Conservation (phyloP, 441 rosid species). For the Croton laevigatus region DNA sequence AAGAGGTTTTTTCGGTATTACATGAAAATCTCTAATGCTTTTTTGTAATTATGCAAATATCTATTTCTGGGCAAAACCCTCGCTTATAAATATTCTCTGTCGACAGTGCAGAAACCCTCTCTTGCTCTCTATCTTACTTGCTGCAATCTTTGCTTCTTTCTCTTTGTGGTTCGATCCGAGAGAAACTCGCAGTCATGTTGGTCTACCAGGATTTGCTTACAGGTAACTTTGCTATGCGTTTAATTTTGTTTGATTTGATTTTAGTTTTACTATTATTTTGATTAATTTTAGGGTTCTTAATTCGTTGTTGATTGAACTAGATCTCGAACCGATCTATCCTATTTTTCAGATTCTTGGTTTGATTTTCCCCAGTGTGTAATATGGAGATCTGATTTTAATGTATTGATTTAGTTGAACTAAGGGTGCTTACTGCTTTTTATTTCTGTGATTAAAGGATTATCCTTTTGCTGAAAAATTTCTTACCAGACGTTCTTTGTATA, state of each 20-base stretch:
- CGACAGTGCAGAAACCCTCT: rapidly evolving
- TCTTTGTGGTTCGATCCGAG: conserved; percentile 28
- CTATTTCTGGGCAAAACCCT: conserved; percentile 34
- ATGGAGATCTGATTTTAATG: background rate
- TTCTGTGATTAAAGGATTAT: background rate
- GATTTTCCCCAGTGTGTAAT: background rate
- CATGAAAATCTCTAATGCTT: background rate
- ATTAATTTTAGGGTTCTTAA: background rate
- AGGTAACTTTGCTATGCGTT: conserved; percentile 31
- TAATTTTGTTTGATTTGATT: background rate
- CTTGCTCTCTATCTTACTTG: conserved; percentile 22
- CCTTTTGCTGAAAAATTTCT: too few species aligned
- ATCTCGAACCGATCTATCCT: background rate
- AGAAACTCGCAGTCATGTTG: conserved; percentile 52
- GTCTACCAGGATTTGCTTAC: conserved; percentile 74
- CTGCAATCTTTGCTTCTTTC: conserved; percentile 23
- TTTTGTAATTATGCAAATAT: conserved; percentile 22
- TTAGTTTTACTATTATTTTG: background rate
- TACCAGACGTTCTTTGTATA: background rate
- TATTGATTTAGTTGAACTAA: background rate
- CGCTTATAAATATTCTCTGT: conserved; percentile 26
- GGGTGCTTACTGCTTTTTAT: background rate
- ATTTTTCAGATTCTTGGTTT: background rate
- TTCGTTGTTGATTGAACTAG: conserved; percentile 22
- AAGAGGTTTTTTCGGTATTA: conserved; percentile 18